Evolutionary conservation across 805 yeast species (phyloP).

Genomic region (Hagleromyces aurorensis): DNA sequence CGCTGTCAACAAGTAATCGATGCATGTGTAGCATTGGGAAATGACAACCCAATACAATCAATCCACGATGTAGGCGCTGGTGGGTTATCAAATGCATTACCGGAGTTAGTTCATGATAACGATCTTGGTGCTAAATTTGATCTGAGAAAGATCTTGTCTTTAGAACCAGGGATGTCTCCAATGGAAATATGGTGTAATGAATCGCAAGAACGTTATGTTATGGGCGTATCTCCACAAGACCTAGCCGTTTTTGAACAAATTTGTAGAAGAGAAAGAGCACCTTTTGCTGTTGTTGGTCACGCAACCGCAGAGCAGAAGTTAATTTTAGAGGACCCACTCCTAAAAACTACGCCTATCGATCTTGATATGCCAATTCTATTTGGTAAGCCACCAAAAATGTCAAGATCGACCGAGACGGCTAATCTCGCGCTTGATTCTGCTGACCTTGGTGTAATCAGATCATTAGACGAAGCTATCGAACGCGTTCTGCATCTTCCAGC

Average conservation of each 20-base stretch:
- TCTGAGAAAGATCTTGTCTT: slow-evolving; percentile 77
- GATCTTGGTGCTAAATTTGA: slow-evolving; percentile 92
- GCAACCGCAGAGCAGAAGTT: slow-evolving; percentile 85
- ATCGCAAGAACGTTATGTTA: slow-evolving; percentile 95
- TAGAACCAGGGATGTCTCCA: slow-evolving; percentile 98
- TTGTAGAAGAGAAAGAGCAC: slow-evolving; percentile 93
- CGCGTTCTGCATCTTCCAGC: slow-evolving; percentile 86
- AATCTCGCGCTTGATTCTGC: slow-evolving; percentile 41
- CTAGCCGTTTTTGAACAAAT: slow-evolving; percentile 63
- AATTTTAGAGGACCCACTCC: slow-evolving; percentile 67
- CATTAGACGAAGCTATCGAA: slow-evolving; percentile 56
- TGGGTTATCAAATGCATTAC: slow-evolving; percentile 93
- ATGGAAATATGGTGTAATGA: slow-evolving; percentile 99
- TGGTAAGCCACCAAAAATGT: slow-evolving; percentile 96
- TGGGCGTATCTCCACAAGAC: slow-evolving; percentile 81
- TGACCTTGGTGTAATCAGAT: slow-evolving; percentile 32
- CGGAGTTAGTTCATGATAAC: slow-evolving; percentile 96
- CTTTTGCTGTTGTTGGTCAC: slow-evolving; percentile 89
- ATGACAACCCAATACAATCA: slow-evolving; percentile 75
- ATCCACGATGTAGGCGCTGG: slow-evolving; percentile 99
- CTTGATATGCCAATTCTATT: slow-evolving; percentile 90
- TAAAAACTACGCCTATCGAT: slow-evolving; percentile 84
- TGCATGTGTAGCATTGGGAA: slow-evolving; percentile 80
- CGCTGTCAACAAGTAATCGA: slow-evolving; percentile 98
- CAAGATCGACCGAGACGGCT: slow-evolving; percentile 61